phyloP scores from a whole-genome alignment of 2,329 filamentous ascomycete species.

The Penicillium sp. region DNA sequence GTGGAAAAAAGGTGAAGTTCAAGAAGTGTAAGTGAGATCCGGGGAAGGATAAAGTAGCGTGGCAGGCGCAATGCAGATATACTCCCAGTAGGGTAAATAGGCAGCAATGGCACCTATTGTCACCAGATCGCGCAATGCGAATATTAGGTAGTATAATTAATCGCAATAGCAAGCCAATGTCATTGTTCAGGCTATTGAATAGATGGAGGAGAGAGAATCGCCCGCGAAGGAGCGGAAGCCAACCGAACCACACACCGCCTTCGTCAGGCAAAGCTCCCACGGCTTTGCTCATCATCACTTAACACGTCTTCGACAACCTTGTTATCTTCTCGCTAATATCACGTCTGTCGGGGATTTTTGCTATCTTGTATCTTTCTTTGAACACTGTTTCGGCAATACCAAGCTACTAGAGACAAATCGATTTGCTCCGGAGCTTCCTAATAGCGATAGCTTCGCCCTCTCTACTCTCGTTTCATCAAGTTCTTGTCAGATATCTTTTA shows the following conservation, averaged over 20 bases:
- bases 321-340: conserved; percentile 4
- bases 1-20: conserved; percentile 2
- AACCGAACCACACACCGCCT: conserved; percentile 31
- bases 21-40: conserved; percentile 5
- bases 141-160: conserved; percentile 7
- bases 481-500: conserved; percentile 18
- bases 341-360: conserved; percentile 1
- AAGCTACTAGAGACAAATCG: conserved; percentile 6
- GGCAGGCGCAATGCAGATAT: conserved; percentile 6
- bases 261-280: conserved; percentile 26
- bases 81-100: conserved; percentile 2
- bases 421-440: conserved; percentile 28
- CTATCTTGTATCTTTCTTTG: neutral
- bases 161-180: conserved; percentile 12
- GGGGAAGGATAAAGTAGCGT: conserved; percentile 14
- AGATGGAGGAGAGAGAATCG: conserved; percentile 28
- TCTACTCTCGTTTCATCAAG: conserved; percentile 15
- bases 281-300: conserved; percentile 5
- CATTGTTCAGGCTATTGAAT: conserved; percentile 17
- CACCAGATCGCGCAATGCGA: conserved; percentile 9
- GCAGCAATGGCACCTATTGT: conserved; percentile 3
- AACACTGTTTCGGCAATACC: neutral
- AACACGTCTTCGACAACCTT: conserved; percentile 9
- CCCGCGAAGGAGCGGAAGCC: conserved; percentile 19
- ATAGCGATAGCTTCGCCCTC: conserved; percentile 28